Percentiles rank a stretch among this genome's conserved stretches.
Evolutionary conservation across 164 flowering plant genomes (phyloP).

Genomic region (Vitis amurensis): DNA sequence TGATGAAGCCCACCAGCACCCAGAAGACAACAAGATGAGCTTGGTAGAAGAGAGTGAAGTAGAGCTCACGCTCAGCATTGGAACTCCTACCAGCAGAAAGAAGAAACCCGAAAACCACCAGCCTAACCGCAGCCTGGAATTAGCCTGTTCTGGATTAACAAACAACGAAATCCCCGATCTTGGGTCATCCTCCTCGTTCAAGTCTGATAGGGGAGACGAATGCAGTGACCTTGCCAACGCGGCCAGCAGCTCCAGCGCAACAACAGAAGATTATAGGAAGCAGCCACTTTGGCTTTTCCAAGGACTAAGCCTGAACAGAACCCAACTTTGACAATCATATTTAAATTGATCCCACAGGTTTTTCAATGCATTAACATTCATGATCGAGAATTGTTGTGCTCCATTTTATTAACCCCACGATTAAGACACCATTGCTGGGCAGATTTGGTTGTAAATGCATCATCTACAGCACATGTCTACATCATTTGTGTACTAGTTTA

Average conservation of each 20-base stretch:
- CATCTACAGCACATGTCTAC: too few relatives aligned
- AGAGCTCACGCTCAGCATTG: constrained; percentile 67
- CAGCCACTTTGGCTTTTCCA: constrained; percentile 61
- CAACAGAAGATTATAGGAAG: constrained; percentile 41
- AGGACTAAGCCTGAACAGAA: constrained; percentile 46
- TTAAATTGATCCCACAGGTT: too few relatives aligned
- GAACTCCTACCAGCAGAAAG: constrained; percentile 30
- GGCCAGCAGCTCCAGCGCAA: constrained; percentile 25
- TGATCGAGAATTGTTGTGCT: too few relatives aligned
- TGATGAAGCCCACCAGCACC: constrained; percentile 20
- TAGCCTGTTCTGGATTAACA: constrained; percentile 8
- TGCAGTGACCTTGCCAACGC: constrained; percentile 27
- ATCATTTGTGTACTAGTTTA: too few relatives aligned
- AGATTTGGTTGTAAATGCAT: too few relatives aligned
- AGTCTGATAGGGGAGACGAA: constrained; percentile 34
- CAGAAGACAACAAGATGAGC: constrained; percentile 13
- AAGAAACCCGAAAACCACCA: constrained; percentile 19
- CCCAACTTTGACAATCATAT: neutral
- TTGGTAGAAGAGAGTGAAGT: constrained; percentile 36
- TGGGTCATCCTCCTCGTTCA: constrained; percentile 21
- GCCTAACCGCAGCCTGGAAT: neutral
- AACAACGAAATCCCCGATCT: constrained; percentile 18
- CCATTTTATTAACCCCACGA: too few relatives aligned
- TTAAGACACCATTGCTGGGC: too few relatives aligned
- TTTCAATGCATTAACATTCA: too few relatives aligned